Evolutionary conservation across 306 rosid genomes (phyloP), one percentile per base, ranked within the genome.

Genomic region (Amphicarpaea edgeworthii): DNA sequence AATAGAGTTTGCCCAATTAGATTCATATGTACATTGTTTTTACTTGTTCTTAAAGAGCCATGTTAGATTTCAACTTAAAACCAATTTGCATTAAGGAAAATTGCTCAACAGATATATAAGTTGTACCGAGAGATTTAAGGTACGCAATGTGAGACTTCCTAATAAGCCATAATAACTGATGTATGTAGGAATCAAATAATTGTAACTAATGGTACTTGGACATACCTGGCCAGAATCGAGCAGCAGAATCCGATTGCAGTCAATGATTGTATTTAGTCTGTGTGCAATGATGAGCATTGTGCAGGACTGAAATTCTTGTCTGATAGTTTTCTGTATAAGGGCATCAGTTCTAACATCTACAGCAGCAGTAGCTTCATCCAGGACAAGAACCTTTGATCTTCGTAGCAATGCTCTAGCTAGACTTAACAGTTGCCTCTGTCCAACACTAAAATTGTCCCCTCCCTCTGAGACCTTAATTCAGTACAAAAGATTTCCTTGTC

Each of bases 281-380:
- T 93, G 98, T 50, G 97, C 98, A 85, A 93, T 93, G 54, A 86
- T 81, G 69, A 93, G 83, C 98, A 93, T 93, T 5, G 97, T 90
- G 86, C 96, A 90, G 3, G 91, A 88, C 43, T 86, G 87, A 63
- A 93, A 93, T 76, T 91, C 97, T 74, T 88, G 93, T 34, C 96
- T 81, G 69, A 93, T 88, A n/a, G 97, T 91, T 83, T 91, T 87
- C 86, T 91, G 97, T 54, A 93, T 90, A 70, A 91, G 91, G 16
- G 96, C 88, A 64, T 93, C 98, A 0, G 98, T 93, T 65, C 87
- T 80, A 72, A 93, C 98, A 80, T 93, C 98, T 5, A 93, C 97
- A 54, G 97, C 89, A 60, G 98, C 97, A 11, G 98, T 93, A 34
- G 98, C 97, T 83, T 93, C 98, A 72, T 93, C 98, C n/a, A 93